Evolutionary conservation across 345 rosid species (phyloP).

Genomic region (Gossypium bickii): DNA sequence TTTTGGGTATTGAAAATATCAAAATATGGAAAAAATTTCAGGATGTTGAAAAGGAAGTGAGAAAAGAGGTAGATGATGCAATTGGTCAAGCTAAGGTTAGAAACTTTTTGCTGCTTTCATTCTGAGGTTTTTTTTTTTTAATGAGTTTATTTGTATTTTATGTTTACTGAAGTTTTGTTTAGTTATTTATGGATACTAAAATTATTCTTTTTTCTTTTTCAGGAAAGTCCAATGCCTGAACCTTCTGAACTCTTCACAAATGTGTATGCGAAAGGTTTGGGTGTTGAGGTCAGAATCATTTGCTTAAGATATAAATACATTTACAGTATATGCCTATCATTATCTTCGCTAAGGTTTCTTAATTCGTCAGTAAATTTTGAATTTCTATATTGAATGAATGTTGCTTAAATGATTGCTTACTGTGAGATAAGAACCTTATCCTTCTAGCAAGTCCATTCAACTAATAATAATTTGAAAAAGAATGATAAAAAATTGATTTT

Average conservation of each 20-base stretch:
- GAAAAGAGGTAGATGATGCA: slow-evolving; percentile 88
- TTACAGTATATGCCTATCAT: not conserved
- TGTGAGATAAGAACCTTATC: not conserved
- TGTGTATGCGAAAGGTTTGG: slow-evolving; percentile 71
- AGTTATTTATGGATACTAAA: not conserved
- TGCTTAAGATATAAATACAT: not conserved
- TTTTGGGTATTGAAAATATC: not conserved
- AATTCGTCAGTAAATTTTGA: not conserved
- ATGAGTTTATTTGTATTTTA: not conserved
- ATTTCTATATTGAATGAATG: not conserved
- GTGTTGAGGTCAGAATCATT: slow-evolving; percentile 61
- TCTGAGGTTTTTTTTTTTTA: not conserved
- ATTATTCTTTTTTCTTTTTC: slow-evolving; percentile 19
- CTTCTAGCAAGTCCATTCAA: not conserved
- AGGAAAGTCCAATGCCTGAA: slow-evolving; percentile 96
- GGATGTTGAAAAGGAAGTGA: slow-evolving; percentile 89
- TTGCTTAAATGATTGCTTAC: not conserved
- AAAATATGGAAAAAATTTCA: slow-evolving; percentile 22
- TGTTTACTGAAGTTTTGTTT: not conserved
- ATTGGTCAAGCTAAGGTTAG: slow-evolving; percentile 94
- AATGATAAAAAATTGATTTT: not conserved
- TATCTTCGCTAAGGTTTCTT: not conserved
- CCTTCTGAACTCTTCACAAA: slow-evolving; percentile 80
- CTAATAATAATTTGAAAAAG: not conserved
- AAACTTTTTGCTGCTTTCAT: not conserved